These are phyloP conservation scores for Mycena polygramma DNA, from an alignment of 768 basidiomycete genomes.

Conservation along the genomic window DNA sequence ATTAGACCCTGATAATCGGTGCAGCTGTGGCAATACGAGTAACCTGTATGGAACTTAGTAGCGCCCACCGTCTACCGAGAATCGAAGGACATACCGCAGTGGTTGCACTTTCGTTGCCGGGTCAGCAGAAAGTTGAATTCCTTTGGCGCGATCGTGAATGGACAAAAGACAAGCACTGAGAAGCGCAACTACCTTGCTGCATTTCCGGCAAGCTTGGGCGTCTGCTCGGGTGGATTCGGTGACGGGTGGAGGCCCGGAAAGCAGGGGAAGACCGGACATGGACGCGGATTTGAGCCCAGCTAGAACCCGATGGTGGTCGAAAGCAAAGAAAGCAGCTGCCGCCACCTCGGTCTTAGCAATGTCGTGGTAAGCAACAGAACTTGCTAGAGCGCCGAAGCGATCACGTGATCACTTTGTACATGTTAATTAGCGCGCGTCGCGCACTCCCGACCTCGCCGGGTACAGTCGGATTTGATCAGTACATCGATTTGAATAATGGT, in stretches of 20 bases:
- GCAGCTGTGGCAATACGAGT: slow-evolving; percentile 79
- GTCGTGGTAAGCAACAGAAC: slow-evolving; percentile 8
- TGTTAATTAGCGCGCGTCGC: slow-evolving; percentile 5
- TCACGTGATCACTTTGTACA: not conserved
- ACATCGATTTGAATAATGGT: too few species aligned
- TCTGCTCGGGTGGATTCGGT: slow-evolving; percentile 22
- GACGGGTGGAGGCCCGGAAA: slow-evolving; percentile 34
- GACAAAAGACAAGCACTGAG: too few species aligned
- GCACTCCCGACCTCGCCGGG: not conserved
- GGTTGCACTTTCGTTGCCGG: slow-evolving; percentile 32
- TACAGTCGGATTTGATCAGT: not conserved
- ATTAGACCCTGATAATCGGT: slow-evolving; percentile 83
- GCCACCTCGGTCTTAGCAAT: slow-evolving; percentile 1
- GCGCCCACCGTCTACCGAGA: slow-evolving; percentile 9
- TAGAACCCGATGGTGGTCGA: not conserved
- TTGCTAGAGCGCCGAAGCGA: slow-evolving; percentile 4
- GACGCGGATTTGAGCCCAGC: not conserved
- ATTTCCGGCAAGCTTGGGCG: slow-evolving; percentile 31
- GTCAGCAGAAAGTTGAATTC: slow-evolving; percentile 36
- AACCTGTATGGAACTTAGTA: slow-evolving; percentile 59
- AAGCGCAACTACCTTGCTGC: slow-evolving; percentile 27
- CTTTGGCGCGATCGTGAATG: slow-evolving; percentile 14
- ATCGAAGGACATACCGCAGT: slow-evolving; percentile 28
- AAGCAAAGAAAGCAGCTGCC: not conserved
- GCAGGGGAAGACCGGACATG: slow-evolving; percentile 35